Evolutionary conservation across 768 basidiomycete species (phyloP), one percentile per base, ranked within the genome.

Genomic region (Boletus subparvulus): DNA sequence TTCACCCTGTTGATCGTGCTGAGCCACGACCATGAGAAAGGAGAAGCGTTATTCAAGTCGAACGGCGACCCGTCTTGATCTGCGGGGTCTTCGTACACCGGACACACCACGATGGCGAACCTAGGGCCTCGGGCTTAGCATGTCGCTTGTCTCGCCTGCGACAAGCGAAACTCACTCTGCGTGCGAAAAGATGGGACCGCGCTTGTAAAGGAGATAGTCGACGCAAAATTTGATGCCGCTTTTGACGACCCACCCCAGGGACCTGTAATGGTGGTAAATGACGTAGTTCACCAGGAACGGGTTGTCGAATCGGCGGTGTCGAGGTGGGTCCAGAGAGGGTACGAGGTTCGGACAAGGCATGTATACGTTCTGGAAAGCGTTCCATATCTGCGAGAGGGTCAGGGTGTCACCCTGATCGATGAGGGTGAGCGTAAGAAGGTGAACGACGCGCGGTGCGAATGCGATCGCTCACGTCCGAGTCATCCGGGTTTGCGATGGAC

Each of bases 1-100:
- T 96, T 98, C 13, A 98, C 96, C 37, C 97, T 85, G 69, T 97
- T 98, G 59, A 99, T 83, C 1, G 97, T 99, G 73, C 92, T 94
- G 30, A 99, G 81, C 95, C 94, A 98, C 13, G 91, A 83, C 97
- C 97, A 99, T 11, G 87, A 77, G 66, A 92, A 90, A 3, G 90
- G 90, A 19, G 81, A 74, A 2, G 82, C 73, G 52, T 92, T 90
- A 56, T 82, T 81, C 3, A 91, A 75, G 24, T 80, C 71, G 61
- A 87, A 83, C 0, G 84, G 81, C 4, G 90, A 93, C 0, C 78
- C 69, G 24, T 77, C 74, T 56, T 82, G 81, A 69, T 98, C 95
- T 47, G 77, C 74, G 0, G 84, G 80, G 63, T 95, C 90, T 75
- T 92, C 88, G 65, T 98, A 98, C 3, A 88, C 87, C 0, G 97